Base-by-base conservation (phyloP, 2,329 filamentous ascomycete genomes). In the Monosporascus sp. region DNA sequence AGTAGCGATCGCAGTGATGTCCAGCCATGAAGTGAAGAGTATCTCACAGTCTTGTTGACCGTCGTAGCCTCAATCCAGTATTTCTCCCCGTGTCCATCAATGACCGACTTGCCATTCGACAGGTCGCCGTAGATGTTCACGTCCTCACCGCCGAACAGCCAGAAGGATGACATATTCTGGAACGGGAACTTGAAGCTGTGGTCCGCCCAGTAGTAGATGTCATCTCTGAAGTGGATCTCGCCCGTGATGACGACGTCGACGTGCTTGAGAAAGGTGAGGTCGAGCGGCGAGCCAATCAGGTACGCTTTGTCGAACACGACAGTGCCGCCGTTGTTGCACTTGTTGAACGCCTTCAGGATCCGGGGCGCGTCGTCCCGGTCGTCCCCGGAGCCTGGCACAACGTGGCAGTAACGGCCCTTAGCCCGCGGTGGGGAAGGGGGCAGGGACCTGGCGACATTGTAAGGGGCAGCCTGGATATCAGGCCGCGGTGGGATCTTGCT, bases 181-280 rank as follows among this genome's bases (percentile, higher is more conserved):
- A 82, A 89, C 6, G 71, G 73, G 26, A 85, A 83, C 52, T 78
- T 78, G 74, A 88, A 88, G 43, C 78, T 75, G 61, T 87, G 77
- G 8, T 74, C 76, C 57, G 85, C 77, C 86, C 86, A 89, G 68
- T 88, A 89, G 58, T 82, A 77, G 2, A 84, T 85, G 63, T 89
- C 82, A 49, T 85, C 78, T 52, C 79, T 81, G 70, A 89, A 89
- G 52, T 79, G 72, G 20, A 88, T 75, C 22, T 76, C 77, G 22
- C 82, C 84, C 0, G 65, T 67, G 53, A 72, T 72, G 73, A 81
- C 78, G 5, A 88, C 70, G 65, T 89, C 86, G 31, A 89, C 75
- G 58, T 81, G 73, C 44, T 82, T 73, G 19, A 88, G 70, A 65
- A 85, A 87, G 0, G 82, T 86, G 59, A 88, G 68, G 60, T 89